Evolutionary conservation across 345 rosid species (phyloP), one percentile per base, ranked within the genome.

Genomic region (Sapria himalayana): DNA sequence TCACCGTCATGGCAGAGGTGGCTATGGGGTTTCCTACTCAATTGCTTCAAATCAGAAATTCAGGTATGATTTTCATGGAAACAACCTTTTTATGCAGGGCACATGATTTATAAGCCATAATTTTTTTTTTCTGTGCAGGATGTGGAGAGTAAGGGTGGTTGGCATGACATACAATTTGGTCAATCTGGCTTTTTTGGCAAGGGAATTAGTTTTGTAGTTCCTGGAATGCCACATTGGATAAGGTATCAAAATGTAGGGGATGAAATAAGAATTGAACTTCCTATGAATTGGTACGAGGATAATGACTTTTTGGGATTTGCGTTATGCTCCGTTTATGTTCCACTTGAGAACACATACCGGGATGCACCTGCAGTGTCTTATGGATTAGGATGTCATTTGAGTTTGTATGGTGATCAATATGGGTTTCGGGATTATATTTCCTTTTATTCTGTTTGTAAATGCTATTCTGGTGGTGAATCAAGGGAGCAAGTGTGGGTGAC

Each of bases 291-390:
- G 16, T 12, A 21, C 14, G n/a, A 21, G 10, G 14, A 12, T 0
- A 21, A 22, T 21, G 23, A 39, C 16, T n/a, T 39, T 15, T 10
- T n/a, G 43, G 43, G 43, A 21, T 18, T 17, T 39, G 43, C 43
- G 12, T 17, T 39, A 10, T 22, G 43, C 43, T 39, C 13, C 9
- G 24, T 39, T 39, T 39, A 20, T n/a, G 14, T 17, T 2, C 25
- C 23, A 15, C 17, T 1, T 5, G 12, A 39, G 5, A 4, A 9
- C 15, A 9, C 27, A 3, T 22, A 2, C 3, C 10, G n/a, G n/a
- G n/a, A n/a, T n/a, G n/a, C n/a, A n/a, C n/a, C n/a, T n/a, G n/a
- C n/a, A n/a, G n/a, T n/a, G n/a, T n/a, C n/a, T n/a, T n/a, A n/a
- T n/a, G n/a, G n/a, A n/a, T n/a, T n/a, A n/a, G n/a, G n/a, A n/a